phyloP scores from a whole-genome alignment of 805 yeast genomes.

The Starmerella ratchasimensis region DNA sequence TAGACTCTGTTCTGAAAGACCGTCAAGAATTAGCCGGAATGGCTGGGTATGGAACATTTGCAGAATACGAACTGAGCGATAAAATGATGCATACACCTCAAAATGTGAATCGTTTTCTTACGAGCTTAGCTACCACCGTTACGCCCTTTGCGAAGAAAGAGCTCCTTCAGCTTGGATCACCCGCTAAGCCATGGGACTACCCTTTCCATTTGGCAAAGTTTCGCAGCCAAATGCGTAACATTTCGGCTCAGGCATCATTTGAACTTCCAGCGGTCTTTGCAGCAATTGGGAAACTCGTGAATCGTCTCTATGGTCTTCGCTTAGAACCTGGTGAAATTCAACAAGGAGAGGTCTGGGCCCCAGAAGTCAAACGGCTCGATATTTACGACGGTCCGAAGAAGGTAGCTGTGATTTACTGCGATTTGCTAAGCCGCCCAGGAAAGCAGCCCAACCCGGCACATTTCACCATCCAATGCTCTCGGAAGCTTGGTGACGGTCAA shows the following conservation, averaged over 20 bases:
- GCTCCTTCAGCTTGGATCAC: conserved; percentile 29
- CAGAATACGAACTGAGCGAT: conserved; percentile 70
- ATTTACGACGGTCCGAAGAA: conserved; percentile 50
- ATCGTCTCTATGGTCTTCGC: conserved; percentile 59
- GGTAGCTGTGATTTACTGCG: conserved; percentile 76
- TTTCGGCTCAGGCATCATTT: conserved; percentile 42
- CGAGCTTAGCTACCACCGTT: conserved; percentile 40
- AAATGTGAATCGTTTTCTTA: conserved; percentile 57
- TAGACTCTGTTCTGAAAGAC: conserved; percentile 47
- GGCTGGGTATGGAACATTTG: conserved; percentile 55
- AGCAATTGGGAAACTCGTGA: conserved; percentile 63
- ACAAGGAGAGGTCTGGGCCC: conserved; percentile 77
- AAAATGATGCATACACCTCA: conserved; percentile 80
- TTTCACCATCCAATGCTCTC: conserved; percentile 88
- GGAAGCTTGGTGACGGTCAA: conserved; percentile 31
- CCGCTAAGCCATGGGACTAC: conserved; percentile 69
- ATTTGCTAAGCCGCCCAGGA: conserved; percentile 63
- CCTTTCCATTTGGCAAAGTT: conserved; percentile 42
- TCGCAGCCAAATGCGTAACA: conserved; percentile 23
- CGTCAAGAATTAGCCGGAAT: conserved; percentile 60
- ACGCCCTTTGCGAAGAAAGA: conserved; percentile 47
- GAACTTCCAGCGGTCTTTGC: conserved; percentile 76
- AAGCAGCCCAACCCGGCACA: conserved; percentile 84
- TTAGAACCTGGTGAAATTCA: conserved; percentile 51
- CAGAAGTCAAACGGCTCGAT: conserved; percentile 68